These are phyloP conservation scores for Lathyrus sativus DNA, from an alignment of 306 rosid genomes.

Conservation along the genomic window DNA sequence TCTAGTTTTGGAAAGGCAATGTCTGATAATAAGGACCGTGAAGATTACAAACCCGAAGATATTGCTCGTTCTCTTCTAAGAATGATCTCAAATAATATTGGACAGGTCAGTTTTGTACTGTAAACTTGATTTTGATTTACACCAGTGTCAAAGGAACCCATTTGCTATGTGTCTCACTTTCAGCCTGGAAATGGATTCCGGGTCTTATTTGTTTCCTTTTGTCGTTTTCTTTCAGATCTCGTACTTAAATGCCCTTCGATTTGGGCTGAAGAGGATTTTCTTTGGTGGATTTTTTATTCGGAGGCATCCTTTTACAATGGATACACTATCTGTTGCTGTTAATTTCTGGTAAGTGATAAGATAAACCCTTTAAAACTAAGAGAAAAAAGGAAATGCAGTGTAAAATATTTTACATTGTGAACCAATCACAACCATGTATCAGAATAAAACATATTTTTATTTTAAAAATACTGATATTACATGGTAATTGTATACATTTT, in stretches of 20 bases:
- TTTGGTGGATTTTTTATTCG: slow-evolving; percentile 93
- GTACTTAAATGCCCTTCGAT: slow-evolving; percentile 90
- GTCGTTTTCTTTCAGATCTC: slow-evolving; percentile 60
- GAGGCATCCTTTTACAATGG: slow-evolving; percentile 89
- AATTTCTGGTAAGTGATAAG: slow-evolving; percentile 71
- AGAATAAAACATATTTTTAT: too few relatives aligned
- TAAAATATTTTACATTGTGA: too few relatives aligned
- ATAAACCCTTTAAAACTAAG: not conserved
- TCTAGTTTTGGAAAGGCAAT: slow-evolving; percentile 96
- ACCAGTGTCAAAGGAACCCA: not conserved
- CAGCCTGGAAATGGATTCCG: slow-evolving; percentile 25
- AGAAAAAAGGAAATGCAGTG: too few relatives aligned
- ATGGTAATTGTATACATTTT: too few relatives aligned
- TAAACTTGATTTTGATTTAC: slow-evolving; percentile 14
- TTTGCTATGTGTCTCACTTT: slow-evolving; percentile 8
- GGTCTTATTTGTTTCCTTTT: slow-evolving; percentile 31
- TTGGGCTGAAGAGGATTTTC: slow-evolving; percentile 89
- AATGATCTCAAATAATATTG: slow-evolving; percentile 95
- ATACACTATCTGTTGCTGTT: slow-evolving; percentile 91
- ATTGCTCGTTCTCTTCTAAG: slow-evolving; percentile 88
- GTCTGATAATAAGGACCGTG: slow-evolving; percentile 69
- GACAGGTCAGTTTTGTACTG: slow-evolving; percentile 64
- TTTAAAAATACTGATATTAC: too few relatives aligned
- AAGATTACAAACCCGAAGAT: slow-evolving; percentile 86
- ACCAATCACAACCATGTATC: too few relatives aligned